These are phyloP conservation scores for Gossypium armourianum DNA, from an alignment of 441 rosid genomes.

Conservation along the genomic window DNA sequence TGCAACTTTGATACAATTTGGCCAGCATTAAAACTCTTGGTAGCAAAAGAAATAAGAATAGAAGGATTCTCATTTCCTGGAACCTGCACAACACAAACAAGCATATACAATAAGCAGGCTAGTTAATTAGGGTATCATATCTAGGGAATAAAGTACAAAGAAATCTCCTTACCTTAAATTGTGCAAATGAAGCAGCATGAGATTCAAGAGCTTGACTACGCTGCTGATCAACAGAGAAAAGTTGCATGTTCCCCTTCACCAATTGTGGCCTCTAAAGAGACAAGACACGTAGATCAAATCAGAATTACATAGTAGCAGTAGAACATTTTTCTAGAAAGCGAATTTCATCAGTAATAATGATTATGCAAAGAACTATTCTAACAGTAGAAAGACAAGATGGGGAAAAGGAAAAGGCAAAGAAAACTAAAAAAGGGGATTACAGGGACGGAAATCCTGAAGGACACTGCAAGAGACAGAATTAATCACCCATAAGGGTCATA, in stretches of 20 bases:
- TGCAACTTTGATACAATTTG: slow-evolving; percentile 84
- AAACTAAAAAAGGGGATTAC: not conserved
- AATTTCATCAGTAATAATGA: not conserved
- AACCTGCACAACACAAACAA: slow-evolving; percentile 35
- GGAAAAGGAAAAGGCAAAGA: not conserved
- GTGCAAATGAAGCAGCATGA: slow-evolving; percentile 97
- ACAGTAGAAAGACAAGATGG: not conserved
- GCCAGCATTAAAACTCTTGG: slow-evolving; percentile 79
- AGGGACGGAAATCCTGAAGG: not conserved
- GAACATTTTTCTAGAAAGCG: not conserved
- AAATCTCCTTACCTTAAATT: slow-evolving; percentile 49
- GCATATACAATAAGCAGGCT: not conserved
- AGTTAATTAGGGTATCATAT: not conserved
- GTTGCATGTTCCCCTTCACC: slow-evolving; percentile 98
- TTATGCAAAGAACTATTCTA: not conserved
- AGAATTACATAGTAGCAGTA: not conserved
- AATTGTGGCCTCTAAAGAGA: slow-evolving; percentile 63
- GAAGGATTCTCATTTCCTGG: slow-evolving; percentile 95
- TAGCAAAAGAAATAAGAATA: slow-evolving; percentile 74
- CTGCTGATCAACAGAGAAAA: slow-evolving; percentile 93
- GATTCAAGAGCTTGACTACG: slow-evolving; percentile 99
- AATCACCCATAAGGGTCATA: not conserved
- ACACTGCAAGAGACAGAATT: not conserved
- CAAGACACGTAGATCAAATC: slow-evolving; percentile 7
- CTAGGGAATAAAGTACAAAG: not conserved